Evolutionary conservation across 306 rosid genomes (phyloP).

Genomic region (Echinosophora koreensis): DNA sequence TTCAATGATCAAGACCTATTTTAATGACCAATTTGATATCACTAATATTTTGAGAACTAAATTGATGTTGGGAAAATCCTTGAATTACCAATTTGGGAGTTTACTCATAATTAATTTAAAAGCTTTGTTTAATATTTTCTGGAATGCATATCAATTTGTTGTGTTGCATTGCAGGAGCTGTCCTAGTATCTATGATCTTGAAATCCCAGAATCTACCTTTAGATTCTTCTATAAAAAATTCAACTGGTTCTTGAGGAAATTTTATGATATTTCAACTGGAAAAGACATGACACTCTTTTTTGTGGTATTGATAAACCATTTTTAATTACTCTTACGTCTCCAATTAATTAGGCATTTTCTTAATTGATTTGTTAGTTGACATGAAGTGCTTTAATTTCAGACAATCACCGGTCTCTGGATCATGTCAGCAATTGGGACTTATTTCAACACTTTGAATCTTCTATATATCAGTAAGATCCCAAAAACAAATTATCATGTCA

Average conservation of each 20-base stretch:
- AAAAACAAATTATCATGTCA: constrained; percentile 10
- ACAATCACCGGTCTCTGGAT: constrained; percentile 62
- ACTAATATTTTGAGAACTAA: not conserved
- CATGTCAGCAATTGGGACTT: constrained; percentile 60
- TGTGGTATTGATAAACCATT: constrained; percentile 52
- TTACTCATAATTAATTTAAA: not conserved
- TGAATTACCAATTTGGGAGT: no score
- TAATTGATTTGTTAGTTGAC: constrained; percentile 31
- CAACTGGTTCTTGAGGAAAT: constrained; percentile 51
- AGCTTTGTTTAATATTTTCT: not conserved
- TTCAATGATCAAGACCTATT: not conserved
- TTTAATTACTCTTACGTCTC: constrained; percentile 11
- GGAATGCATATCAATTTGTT: not conserved
- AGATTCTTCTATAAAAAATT: constrained; percentile 41
- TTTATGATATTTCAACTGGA: constrained; percentile 64
- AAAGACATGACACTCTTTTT: constrained; percentile 59
- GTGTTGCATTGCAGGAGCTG: constrained; percentile 49
- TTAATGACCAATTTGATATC: not conserved
- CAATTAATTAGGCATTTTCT: not conserved
- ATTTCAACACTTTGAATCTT: constrained; percentile 55
- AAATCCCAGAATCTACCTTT: constrained; percentile 55
- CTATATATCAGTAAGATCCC: constrained; percentile 57
- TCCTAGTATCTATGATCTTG: constrained; percentile 52
- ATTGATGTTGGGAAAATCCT: no score
- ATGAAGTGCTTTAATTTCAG: constrained; percentile 52